Percentiles rank a stretch among this genome's conserved stretches.
These are phyloP conservation scores for Flaveria ramosissima DNA, from an alignment of 129 eudicot species.

Conservation along the genomic window DNA sequence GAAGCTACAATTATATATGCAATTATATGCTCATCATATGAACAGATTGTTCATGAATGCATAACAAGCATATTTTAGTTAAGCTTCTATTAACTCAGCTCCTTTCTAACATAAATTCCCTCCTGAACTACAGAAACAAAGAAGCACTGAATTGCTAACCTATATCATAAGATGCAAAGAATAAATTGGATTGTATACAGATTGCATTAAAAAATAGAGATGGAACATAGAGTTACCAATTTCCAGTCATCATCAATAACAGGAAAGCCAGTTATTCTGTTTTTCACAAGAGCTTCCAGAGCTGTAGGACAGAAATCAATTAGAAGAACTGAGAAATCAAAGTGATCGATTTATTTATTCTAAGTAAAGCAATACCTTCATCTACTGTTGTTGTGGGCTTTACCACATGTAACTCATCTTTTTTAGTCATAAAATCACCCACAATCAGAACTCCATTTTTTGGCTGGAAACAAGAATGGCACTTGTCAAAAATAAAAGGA, in stretches of 20 bases:
- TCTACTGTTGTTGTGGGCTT: conserved; percentile 87
- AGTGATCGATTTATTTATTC: conserved; percentile 10
- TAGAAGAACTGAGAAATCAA: conserved; percentile 11
- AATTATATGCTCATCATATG: conserved; percentile 20
- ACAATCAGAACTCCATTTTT: conserved; percentile 73
- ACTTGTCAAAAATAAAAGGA: conserved; percentile 34
- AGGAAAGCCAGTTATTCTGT: conserved; percentile 93
- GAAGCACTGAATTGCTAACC: conserved; percentile 2
- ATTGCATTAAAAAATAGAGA: neutral
- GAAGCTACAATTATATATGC: neutral
- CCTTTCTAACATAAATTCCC: neutral
- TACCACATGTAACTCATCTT: conserved; percentile 78
- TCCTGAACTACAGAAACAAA: neutral
- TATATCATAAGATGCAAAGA: neutral
- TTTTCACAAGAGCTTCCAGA: conserved; percentile 71
- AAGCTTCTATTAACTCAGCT: conserved; percentile 7
- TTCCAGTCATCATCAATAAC: conserved; percentile 94
- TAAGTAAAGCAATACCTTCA: conserved; percentile 55
- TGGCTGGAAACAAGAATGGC: conserved; percentile 39
- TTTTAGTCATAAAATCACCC: conserved; percentile 86
- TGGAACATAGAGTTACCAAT: conserved; percentile 49
- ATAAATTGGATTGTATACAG: neutral
- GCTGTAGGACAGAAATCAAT: conserved; percentile 51
- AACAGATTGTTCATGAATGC: neutral
- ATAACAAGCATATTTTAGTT: conserved; percentile 4